Evolutionary conservation across 768 basidiomycete species (phyloP), one percentile per base, ranked within the genome.

Genomic region (Sarcodon aspratus): DNA sequence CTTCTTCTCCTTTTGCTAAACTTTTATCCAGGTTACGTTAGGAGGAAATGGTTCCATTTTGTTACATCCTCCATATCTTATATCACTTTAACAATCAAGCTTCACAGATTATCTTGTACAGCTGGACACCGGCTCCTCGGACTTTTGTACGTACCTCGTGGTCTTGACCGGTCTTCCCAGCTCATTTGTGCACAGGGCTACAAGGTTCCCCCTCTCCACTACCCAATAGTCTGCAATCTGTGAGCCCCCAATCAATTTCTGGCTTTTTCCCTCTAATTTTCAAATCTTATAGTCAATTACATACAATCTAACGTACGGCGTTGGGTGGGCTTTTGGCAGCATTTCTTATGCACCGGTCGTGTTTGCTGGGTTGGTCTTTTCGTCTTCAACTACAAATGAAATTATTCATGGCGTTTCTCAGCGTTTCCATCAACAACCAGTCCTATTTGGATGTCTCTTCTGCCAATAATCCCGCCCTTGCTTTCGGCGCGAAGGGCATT

Each of bases 81-180:
- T 46, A 18, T 32, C 46, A 31, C 38, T 47, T 53, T 49, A 33
- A 48, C 53, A 38, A 38, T 38, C 38, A 10, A 33, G 38, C 33
- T 12, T 34, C 10, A 9, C 44, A 90, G 87, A 70, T 12, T 86
- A 82, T 62, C 66, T 73, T 45, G 76, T 89, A 11, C 89, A 92
- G 61, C 67, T 92, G 44, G 89, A 92, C 64, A 89, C 87, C 1
- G 89, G 89, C 52, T 90, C 87, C 9, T 84, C 77, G 53, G 89
- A 92, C 64, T 71, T 92, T 32, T 90, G 87, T 80, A 71, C 13
- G 40, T 42, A 17, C 15, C 13, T 27, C 40, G 15, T 8, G 17
- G 5, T 13, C 9, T 9, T 27, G 13, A 42, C 13, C 13, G 9
- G 2, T 9, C 13, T 42, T 42, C 27, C 3, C 17, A 15, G 8